Base-by-base conservation (phyloP, 2,329 filamentous ascomycete genomes). In the Fusarium euwallaceae region DNA sequence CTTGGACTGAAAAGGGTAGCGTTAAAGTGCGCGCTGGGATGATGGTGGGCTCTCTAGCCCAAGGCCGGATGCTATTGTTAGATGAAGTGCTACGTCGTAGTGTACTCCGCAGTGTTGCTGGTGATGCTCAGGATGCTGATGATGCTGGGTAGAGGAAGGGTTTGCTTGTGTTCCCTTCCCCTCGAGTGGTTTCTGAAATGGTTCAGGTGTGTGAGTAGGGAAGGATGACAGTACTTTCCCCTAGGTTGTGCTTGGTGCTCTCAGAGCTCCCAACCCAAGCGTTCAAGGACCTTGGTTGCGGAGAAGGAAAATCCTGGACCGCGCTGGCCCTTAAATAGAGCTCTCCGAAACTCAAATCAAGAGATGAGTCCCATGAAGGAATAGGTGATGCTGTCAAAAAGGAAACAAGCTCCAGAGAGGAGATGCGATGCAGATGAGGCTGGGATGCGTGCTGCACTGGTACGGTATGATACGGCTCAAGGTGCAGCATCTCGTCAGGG, bases 1-100 rank as follows among this genome's bases (percentile, higher is more conserved):
- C 76, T 78, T 78, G 69, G 64, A 76, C 76, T 39, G 45, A 76
- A 76, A 34, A 16, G 69, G 73, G 67, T 71, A 72, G 73, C 74
- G 27, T 65, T 64, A 20, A 43, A 43, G 32, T 34, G 48, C 29
- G 24, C 51, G 41, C 56, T 45, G 64, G 70, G 69, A 74, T 64
- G 32, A 62, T 58, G 70, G 66, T 66, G 48, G 58, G 43, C 48
- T 51, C 63, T 55, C 59, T 62, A 63, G 72, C 59, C 36, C 67
- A 61, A 70, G 51, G 63, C 65, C 45, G 70, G 63, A 67, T 48
- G 67, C 63, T 71, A 59, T 64, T 62, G 69, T 45, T 69, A 59
- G 37, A 37, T 51, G 12, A 60, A 43, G 55, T 61, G 62, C 34
- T 41, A 64, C 59, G 32, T 48, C 56, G 56, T 60, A 16, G 48